Evolutionary conservation across 495 filamentous ascomycete genomes (phyloP).

Genomic region (Penicillium canescens): DNA sequence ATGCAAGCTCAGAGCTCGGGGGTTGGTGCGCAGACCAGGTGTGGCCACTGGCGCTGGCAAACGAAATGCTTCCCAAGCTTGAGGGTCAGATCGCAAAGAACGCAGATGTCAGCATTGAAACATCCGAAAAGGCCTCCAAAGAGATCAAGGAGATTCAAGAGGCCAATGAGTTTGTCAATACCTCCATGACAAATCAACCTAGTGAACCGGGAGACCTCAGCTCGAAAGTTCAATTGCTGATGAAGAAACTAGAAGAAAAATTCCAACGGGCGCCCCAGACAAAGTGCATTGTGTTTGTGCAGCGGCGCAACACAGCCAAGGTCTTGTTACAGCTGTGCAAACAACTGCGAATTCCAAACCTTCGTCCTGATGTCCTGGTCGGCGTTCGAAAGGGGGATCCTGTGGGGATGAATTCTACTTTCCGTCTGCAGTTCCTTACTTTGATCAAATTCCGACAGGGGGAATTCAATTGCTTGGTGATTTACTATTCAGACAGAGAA

Average conservation of each 20-base stretch:
- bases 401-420: conserved; percentile 60
- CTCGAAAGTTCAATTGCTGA: conserved; percentile 68
- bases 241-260: conserved; percentile 54
- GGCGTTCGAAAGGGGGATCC: conserved; percentile 51
- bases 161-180: conserved; percentile 56
- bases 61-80: conserved; percentile 63
- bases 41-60: conserved; percentile 71
- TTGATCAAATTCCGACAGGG: conserved; percentile 78
- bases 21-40: conserved; percentile 83
- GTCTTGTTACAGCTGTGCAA: conserved; percentile 67
- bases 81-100: conserved; percentile 55
- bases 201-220: conserved; percentile 54
- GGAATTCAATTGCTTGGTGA: conserved; percentile 76
- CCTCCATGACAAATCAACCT: conserved; percentile 49
- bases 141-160: conserved; percentile 58
- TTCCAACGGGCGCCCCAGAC: conserved; percentile 57
- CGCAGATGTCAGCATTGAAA: conserved; percentile 22
- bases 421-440: conserved; percentile 73
- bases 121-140: conserved; percentile 42
- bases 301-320: conserved; percentile 74
- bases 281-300: conserved; percentile 88
- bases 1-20: conserved; percentile 70
- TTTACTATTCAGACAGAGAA: neutral
- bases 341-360: conserved; percentile 53
- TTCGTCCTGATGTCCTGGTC: conserved; percentile 68